Evolutionary conservation across 2,329 filamentous ascomycete species (phyloP), one percentile per base, ranked within the genome.

Genomic region (Tolypocladium ophioglossoides): DNA sequence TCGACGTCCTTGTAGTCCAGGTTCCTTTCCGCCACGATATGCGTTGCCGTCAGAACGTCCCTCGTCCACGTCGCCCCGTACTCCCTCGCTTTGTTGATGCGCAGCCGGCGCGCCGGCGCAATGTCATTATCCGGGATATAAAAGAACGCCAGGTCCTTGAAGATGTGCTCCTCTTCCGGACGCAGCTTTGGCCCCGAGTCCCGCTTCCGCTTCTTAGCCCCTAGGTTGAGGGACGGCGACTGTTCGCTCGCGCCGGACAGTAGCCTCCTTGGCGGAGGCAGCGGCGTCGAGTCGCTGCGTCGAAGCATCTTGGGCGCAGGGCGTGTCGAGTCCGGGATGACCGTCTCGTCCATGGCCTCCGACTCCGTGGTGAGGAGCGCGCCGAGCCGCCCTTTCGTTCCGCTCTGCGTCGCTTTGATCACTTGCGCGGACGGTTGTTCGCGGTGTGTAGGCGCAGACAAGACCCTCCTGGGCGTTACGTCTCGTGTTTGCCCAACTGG

Each of bases 101-200:
- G 84, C 55, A 84, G 69, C 53, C 80, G 81, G 40, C 91, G 80
- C 9, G 80, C 75, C 12, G 80, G 78, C 35, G 85, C 81, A 49
- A 87, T 78, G 58, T 92, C 86, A 58, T 90, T 82, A 59, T 94
- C 87, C 0, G 91, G 92, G 7, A 95, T 82, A 66, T 94, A 96
- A 70, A 83, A 88, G 59, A 90, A 86, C 0, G 71, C 67, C n/a
- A 87, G 67, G 0, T 71, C 77, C 47, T 72, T 76, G 64, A 91
- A 85, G 6, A 88, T 75, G 59, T 79, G 77, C 54, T 79, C 69
- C 1, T 68, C 65, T 56, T 82, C 77, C 0, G 81, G 77, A 1
- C 79, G 71, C 22, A 74, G 57, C 51, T 74, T 76, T 24, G 77
- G 55, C 2, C 66, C 57, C 1, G 64, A 56, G 44, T 72, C 62